Conservation (phyloP, 768 basidiomycete genomes). For the Cystoderma amianthinum region DNA sequence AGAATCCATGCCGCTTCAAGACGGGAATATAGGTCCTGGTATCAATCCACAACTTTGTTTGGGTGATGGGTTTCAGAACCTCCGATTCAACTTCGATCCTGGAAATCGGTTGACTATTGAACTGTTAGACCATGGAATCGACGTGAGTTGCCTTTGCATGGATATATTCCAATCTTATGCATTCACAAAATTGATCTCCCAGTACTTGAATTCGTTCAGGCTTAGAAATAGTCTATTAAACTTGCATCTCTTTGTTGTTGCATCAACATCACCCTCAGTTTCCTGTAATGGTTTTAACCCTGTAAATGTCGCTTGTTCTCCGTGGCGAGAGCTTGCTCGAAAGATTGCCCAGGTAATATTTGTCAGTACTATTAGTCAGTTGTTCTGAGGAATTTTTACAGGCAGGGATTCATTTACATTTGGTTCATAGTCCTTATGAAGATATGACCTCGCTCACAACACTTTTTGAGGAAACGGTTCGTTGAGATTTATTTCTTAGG, state of each 20-base stretch:
- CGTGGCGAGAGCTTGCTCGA: background rate
- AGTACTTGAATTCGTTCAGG: conserved; percentile 28
- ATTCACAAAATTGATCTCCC: conserved; percentile 4
- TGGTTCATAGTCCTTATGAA: conserved; percentile 41
- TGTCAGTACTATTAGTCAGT: background rate
- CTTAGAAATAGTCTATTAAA: conserved; percentile 8
- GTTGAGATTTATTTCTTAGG: conserved; percentile 5
- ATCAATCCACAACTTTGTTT: conserved; percentile 32
- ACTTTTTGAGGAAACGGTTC: conserved; percentile 42
- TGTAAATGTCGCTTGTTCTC: background rate
- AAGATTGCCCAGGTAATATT: conserved; percentile 1
- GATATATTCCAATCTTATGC: background rate
- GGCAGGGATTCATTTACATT: conserved; percentile 52
- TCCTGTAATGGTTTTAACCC: no score
- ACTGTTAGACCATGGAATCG: conserved; percentile 34
- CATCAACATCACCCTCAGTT: conserved; percentile 5
- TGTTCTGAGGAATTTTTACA: no score
- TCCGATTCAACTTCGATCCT: conserved; percentile 34
- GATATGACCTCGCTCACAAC: conserved; percentile 37
- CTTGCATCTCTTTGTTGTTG: conserved; percentile 8
- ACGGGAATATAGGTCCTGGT: conserved; percentile 17
- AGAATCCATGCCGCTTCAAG: conserved; percentile 34
- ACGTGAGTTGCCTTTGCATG: conserved; percentile 25
- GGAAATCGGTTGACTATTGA: conserved; percentile 38
- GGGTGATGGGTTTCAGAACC: conserved; percentile 25